phyloP scores from a whole-genome alignment of 2,329 filamentous ascomycete genomes.

The Gnomoniopsis sp. region DNA sequence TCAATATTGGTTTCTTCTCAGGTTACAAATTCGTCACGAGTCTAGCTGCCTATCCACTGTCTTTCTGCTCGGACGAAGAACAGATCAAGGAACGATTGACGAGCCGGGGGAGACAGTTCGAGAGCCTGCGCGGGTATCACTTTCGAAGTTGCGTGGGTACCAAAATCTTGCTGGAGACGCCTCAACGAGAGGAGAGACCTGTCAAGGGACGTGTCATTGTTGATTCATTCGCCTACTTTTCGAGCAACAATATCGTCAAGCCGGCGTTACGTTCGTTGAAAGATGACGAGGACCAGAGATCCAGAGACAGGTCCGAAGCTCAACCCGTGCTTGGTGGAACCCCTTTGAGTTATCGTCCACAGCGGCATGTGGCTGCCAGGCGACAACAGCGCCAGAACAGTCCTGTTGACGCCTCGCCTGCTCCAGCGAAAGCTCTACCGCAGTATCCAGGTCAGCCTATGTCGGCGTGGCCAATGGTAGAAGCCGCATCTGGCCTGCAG shows the following conservation, averaged over 20 bases:
- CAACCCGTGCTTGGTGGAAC: too few species aligned
- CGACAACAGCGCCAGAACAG: conserved; percentile 4
- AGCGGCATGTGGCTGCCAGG: background rate
- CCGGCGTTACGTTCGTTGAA: conserved; percentile 24
- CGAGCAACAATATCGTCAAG: conserved; percentile 27
- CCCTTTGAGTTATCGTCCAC: too few species aligned
- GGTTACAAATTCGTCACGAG: conserved; percentile 26
- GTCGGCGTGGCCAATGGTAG: background rate
- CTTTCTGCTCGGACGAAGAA: conserved; percentile 22
- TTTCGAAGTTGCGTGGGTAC: conserved; percentile 27
- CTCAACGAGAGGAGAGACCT: conserved; percentile 24
- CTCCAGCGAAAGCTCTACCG: background rate
- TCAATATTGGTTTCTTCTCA: conserved; percentile 25
- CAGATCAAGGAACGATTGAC: conserved; percentile 24
- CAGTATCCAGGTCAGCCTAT: background rate
- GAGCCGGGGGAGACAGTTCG: conserved; percentile 31
- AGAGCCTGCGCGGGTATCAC: conserved; percentile 31
- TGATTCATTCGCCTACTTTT: conserved; percentile 34
- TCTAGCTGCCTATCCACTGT: conserved; percentile 28
- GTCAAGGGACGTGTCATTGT: conserved; percentile 30
- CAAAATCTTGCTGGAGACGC: conserved; percentile 27
- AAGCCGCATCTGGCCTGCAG: background rate
- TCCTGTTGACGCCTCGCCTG: background rate
- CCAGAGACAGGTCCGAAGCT: background rate
- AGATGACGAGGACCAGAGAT: background rate